phyloP scores from a whole-genome alignment of 257 asterid genomes.

The Solanum ossicruentum region DNA sequence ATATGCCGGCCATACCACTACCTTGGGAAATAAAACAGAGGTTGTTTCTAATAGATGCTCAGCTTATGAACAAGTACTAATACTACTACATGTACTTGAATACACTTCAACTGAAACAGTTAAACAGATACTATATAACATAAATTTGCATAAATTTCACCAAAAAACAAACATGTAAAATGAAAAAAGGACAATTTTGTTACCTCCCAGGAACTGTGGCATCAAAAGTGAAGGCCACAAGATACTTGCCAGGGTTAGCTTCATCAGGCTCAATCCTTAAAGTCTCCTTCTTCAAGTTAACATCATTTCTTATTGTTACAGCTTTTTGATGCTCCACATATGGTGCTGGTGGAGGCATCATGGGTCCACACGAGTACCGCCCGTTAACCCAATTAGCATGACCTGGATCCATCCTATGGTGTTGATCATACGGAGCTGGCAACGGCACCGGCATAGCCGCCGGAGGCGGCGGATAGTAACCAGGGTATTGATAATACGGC shows the following conservation, averaged over 20 bases:
- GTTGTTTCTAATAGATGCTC: not conserved
- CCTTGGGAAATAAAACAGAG: not conserved
- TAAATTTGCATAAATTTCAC: not conserved
- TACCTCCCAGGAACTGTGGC: constrained; percentile 93
- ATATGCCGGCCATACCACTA: not conserved
- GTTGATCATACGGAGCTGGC: constrained; percentile 74
- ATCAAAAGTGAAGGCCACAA: constrained; percentile 81
- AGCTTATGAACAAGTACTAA: not conserved
- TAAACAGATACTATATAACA: not conserved
- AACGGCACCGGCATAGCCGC: constrained; percentile 52
- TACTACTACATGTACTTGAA: not conserved
- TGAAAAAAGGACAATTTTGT: not conserved
- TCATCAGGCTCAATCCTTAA: constrained; percentile 76
- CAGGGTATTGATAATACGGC: constrained; percentile 80
- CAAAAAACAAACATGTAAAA: not conserved
- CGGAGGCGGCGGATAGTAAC: constrained; percentile 57
- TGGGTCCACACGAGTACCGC: constrained; percentile 60
- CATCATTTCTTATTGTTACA: constrained; percentile 87
- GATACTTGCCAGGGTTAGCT: constrained; percentile 65
- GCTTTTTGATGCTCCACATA: constrained; percentile 98
- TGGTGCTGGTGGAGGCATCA: constrained; percentile 50
- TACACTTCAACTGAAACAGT: not conserved
- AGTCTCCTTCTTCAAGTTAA: constrained; percentile 91
- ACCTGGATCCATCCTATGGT: constrained; percentile 41
- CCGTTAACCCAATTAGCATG: constrained; percentile 63